phyloP scores from a whole-genome alignment of 768 basidiomycete genomes.

The Agrocybe chaxingu region DNA sequence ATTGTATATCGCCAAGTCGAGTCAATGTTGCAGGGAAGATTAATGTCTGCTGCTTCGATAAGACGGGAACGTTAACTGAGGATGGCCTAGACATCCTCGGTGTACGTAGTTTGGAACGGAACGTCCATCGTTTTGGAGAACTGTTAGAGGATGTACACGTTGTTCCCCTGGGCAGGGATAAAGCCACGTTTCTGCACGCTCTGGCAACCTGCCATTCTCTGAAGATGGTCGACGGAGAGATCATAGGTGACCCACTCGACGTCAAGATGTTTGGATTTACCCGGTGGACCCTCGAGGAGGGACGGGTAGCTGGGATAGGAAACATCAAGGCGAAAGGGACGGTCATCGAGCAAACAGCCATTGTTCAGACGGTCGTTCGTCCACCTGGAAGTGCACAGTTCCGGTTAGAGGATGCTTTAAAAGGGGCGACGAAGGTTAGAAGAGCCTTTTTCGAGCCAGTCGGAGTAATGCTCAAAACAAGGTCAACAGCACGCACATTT shows the following conservation, averaged over 20 bases:
- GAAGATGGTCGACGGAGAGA: conserved; percentile 81
- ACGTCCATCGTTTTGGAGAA: conserved; percentile 80
- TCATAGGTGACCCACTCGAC: conserved; percentile 96
- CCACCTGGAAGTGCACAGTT: conserved; percentile 94
- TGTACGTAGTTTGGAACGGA: conserved; percentile 80
- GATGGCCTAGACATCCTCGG: conserved; percentile 97
- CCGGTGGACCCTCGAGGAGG: conserved; percentile 94
- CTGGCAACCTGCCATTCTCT: conserved; percentile 95
- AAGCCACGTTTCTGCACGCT: conserved; percentile 86
- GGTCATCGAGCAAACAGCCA: conserved; percentile 70
- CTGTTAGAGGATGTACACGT: conserved; percentile 85
- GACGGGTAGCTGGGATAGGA: conserved; percentile 64
- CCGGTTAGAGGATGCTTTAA: conserved; percentile 89
- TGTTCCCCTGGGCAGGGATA: conserved; percentile 67
- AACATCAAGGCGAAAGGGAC: conserved; percentile 65
- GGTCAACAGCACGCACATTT: conserved; percentile 85
- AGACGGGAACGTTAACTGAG: conserved; percentile 97
- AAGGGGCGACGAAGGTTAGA: conserved; percentile 72
- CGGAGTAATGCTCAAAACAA: neutral
- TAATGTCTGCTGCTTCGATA: conserved; percentile 98
- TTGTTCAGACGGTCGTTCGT: conserved; percentile 95
- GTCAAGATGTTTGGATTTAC: conserved; percentile 99
- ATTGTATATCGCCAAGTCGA: conserved; percentile 94
- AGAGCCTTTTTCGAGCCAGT: neutral
- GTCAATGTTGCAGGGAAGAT: conserved; percentile 96